These are phyloP conservation scores for Saitoella complicata DNA, from an alignment of 805 yeast species.

Conservation along the genomic window DNA sequence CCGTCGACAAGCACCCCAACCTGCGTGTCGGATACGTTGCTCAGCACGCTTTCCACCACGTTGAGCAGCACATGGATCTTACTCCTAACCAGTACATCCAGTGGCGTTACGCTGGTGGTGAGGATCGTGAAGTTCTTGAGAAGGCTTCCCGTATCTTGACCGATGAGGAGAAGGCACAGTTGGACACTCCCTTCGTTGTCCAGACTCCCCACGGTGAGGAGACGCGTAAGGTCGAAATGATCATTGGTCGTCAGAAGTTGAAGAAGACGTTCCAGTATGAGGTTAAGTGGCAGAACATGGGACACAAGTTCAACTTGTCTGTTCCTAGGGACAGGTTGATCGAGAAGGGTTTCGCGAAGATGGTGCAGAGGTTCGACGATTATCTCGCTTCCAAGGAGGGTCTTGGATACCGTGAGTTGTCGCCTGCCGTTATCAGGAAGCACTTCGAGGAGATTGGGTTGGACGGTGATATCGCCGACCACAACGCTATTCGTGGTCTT, in stretches of 20 bases:
- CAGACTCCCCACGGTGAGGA: conserved; percentile 71
- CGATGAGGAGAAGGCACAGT: conserved; percentile 57
- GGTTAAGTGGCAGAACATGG: conserved; percentile 79
- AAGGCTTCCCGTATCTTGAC: conserved; percentile 84
- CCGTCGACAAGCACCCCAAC: conserved; percentile 94
- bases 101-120: conserved; percentile 97
- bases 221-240: conserved; percentile 66
- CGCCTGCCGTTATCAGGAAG: conserved; percentile 82
- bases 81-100: conserved; percentile 95
- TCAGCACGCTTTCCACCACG: conserved; percentile 95
- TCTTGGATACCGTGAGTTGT: conserved; percentile 88
- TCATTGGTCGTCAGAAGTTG: conserved; percentile 92
- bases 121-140: conserved; percentile 87
- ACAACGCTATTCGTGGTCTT: conserved; percentile 88
- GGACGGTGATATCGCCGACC: conserved; percentile 97
- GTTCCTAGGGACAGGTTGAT: conserved; percentile 68
- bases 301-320: conserved; percentile 68
- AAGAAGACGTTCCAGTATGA: conserved; percentile 96
- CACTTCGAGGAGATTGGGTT: conserved; percentile 95
- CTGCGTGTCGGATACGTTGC: conserved; percentile 97
- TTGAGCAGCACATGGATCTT: conserved; percentile 91
- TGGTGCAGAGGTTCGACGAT: conserved; percentile 94
- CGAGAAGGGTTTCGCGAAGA: conserved; percentile 73
- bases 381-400: conserved; percentile 99
- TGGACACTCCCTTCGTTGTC: conserved; percentile 63